Percentiles rank a stretch among this genome's conserved stretches.
These are phyloP conservation scores for Colletotrichum euphorbiae DNA, from an alignment of 2,329 filamentous ascomycete species.

Conservation along the genomic window DNA sequence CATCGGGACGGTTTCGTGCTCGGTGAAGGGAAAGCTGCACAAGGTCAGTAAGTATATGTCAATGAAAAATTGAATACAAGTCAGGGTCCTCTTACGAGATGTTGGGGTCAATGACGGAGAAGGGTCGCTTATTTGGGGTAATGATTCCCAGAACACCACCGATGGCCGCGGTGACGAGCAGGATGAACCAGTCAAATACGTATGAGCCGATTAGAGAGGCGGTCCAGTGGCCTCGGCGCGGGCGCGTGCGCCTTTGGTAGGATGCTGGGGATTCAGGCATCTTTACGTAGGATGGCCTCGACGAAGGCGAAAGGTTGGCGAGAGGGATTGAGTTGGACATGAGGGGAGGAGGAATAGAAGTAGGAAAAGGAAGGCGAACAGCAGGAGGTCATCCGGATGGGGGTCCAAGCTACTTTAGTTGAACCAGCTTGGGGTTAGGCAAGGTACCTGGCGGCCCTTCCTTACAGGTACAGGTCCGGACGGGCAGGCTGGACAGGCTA, in stretches of 20 bases:
- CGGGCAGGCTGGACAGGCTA: not conserved
- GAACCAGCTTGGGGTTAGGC: conserved; percentile 15
- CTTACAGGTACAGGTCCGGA: not conserved
- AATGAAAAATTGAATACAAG: conserved; percentile 7
- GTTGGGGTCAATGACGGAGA: conserved; percentile 76
- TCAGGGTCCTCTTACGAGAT: conserved; percentile 70
- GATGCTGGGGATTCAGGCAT: conserved; percentile 49
- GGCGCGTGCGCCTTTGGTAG: conserved; percentile 30
- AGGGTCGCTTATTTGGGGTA: conserved; percentile 75
- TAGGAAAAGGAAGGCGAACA: conserved; percentile 14
- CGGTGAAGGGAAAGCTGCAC: conserved; percentile 74
- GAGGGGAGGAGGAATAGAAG: conserved; percentile 18
- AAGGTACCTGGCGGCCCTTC: conserved; percentile 2
- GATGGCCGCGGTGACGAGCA: conserved; percentile 68
- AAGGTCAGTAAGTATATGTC: conserved; percentile 19
- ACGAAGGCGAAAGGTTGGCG: conserved; percentile 32
- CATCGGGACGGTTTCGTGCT: conserved; percentile 78
- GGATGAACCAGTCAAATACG: conserved; percentile 78
- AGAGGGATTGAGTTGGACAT: conserved; percentile 42
- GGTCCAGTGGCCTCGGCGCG: conserved; percentile 35
- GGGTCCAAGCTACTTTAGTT: conserved; percentile 34
- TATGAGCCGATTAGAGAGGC: conserved; percentile 69
- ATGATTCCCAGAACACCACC: conserved; percentile 70
- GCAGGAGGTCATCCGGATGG: conserved; percentile 29
- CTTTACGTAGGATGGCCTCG: conserved; percentile 38